These are phyloP conservation scores for Neurospora discreta DNA, from an alignment of 495 filamentous ascomycete genomes.

Conservation along the genomic window DNA sequence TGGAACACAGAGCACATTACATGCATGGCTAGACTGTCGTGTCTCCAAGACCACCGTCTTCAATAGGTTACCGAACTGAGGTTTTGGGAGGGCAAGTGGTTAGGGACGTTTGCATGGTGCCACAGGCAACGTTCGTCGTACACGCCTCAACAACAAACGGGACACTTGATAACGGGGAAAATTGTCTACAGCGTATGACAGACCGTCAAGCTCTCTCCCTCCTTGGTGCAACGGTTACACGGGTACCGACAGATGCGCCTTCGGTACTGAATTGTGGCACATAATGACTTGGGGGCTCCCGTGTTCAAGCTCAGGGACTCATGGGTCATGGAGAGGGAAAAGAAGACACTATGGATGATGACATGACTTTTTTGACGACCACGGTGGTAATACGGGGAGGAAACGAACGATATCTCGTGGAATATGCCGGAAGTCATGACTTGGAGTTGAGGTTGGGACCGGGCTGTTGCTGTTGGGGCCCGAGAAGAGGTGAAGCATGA, in stretches of 20 bases:
- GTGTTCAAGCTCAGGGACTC: background rate
- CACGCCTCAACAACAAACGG: background rate
- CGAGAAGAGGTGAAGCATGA: background rate
- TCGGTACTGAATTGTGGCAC: background rate
- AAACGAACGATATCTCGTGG: background rate
- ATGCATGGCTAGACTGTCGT: background rate
- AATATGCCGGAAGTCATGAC: background rate
- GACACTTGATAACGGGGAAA: background rate
- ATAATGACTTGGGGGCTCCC: background rate
- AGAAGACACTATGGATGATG: background rate
- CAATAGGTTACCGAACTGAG: background rate
- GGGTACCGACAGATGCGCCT: background rate
- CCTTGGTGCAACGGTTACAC: background rate
- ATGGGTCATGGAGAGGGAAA: background rate
- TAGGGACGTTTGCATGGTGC: background rate
- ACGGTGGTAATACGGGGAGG: background rate
- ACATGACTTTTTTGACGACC: background rate
- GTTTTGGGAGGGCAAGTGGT: background rate
- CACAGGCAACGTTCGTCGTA: background rate
- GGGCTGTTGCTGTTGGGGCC: background rate
- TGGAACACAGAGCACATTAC: background rate
- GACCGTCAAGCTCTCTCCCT: too few relatives aligned
- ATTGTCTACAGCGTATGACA: background rate
- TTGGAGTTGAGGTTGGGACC: background rate
- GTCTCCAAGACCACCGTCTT: background rate